Base-by-base conservation (phyloP, 805 yeast species). In the Ogataea saltuana region DNA sequence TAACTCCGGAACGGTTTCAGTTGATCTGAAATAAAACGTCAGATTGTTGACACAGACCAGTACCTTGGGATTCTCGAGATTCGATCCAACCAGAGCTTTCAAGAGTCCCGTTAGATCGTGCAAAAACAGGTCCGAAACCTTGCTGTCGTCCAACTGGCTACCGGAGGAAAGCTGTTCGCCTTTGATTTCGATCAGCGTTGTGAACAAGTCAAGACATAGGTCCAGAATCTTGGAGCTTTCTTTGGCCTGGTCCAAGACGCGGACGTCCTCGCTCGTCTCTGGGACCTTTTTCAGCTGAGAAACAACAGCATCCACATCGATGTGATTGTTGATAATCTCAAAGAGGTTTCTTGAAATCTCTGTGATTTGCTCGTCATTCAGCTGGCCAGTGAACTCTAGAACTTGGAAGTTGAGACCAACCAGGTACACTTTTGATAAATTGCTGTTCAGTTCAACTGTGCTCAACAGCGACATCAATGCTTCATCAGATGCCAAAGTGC, bases 31-130 rank as follows among this genome's bases (percentile, higher is more conserved):
- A 20, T 59, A 61, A 29, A 56, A 83, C 30, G 78, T 60, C 41
- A 84, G 60, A 56, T 90, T 90, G 64, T 87, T 88, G 59, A 88
- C 71, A 7, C 86, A 81, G 11, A 79, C 72, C 37, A 87, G 65
- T 6, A 80, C 71, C 51, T 85, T 79, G 20, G 77, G 69, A 20
- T 74, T 65, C 46, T 82, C 74, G 33, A 73, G 70, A n/a, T 70
- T 65, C 48, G 64, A 71, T 33, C 53, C 54, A 29, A 68, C 57
- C 39, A 77, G 61, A 29, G 71, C 71, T 13, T 65, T 53, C 19
- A 82, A 65, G 16, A 70, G 58, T 9, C 59, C 54, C 3, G 50
- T 29, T 1, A 64, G 33, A 7, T 45, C 41, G 5, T 40, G 22
- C 4, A 38, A 33, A 32, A 50, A 49, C 20, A 51, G 43, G 11